Conservation (phyloP, 768 basidiomycete genomes). For the Melanogaster broomeanus region DNA sequence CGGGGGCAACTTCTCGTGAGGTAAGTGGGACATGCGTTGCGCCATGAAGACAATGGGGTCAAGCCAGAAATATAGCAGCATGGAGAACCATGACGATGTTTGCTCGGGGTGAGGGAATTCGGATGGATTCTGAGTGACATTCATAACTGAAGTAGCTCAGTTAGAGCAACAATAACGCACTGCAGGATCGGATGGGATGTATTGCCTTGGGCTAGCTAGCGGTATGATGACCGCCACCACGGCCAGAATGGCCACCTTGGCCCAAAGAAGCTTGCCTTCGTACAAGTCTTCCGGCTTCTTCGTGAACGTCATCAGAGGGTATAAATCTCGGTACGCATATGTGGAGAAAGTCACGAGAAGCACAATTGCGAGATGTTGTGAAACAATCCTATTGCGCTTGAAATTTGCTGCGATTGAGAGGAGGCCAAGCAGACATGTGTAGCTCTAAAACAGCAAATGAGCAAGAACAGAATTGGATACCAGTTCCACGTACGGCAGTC, state of each 20-base stretch:
- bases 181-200: conserved; percentile 54
- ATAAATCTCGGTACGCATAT: conserved; percentile 59
- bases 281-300: conserved; percentile 47
- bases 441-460: no score
- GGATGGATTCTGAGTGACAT: no score
- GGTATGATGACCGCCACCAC: conserved; percentile 52
- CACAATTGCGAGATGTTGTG: conserved; percentile 46
- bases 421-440: no score
- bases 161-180: neutral
- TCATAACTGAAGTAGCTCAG: neutral
- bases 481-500: no score
- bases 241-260: conserved; percentile 46
- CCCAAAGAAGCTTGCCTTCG: conserved; percentile 55
- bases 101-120: no score
- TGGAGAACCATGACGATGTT: no score
- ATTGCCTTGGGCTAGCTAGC: conserved; percentile 54
- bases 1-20: conserved; percentile 44
- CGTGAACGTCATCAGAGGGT: conserved; percentile 57
- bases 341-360: conserved; percentile 48
- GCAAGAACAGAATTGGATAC: no score
- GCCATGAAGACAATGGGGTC: no score
- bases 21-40: conserved; percentile 43
- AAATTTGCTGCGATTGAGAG: no score
- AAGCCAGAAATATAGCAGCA: no score
- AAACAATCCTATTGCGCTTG: no score